Conservation (phyloP, 495 filamentous ascomycete genomes). For the Chaetomium tenue region DNA sequence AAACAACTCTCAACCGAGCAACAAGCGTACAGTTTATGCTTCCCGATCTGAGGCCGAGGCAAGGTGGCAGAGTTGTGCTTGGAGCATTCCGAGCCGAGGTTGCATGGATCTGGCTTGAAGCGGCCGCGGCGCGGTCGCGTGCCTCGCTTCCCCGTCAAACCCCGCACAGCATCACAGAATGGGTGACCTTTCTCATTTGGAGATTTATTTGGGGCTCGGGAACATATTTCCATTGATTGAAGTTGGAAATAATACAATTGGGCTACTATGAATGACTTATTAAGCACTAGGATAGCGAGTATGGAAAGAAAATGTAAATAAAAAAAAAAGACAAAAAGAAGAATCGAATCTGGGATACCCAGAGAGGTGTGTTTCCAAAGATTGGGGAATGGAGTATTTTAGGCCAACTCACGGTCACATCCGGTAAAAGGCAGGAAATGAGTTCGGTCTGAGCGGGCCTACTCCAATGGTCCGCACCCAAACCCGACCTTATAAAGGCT, state of each 20-base stretch:
- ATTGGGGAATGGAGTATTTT: conserved; percentile 39
- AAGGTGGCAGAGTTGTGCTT: conserved; percentile 5
- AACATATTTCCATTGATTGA: background rate
- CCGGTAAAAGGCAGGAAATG: conserved; percentile 45
- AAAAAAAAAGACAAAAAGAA: conserved; percentile 29
- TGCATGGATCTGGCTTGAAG: conserved; percentile 20
- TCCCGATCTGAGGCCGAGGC: conserved; percentile 19
- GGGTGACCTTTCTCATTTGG: too few relatives aligned
- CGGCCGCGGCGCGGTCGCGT: background rate
- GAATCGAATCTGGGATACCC: conserved; percentile 38
- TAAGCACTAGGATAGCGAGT: too few relatives aligned
- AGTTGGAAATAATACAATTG: too few relatives aligned
- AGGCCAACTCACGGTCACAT: conserved; percentile 44
- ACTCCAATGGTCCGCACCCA: conserved; percentile 19
- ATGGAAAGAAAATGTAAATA: conserved; percentile 7
- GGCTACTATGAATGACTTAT: too few relatives aligned
- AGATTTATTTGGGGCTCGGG: background rate
- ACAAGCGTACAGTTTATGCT: conserved; percentile 3
- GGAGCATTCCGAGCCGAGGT: conserved; percentile 20
- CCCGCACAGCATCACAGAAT: background rate
- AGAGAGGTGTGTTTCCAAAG: conserved; percentile 39
- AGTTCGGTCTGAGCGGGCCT: conserved; percentile 41
- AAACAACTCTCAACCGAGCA: background rate
- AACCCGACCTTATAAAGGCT: conserved; percentile 24
- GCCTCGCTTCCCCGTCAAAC: background rate